A percentile compares a stretch with the other conserved stretches of the same genome.
phyloP scores from a whole-genome alignment of 257 asterid species.

The Knoxia roxburghii region DNA sequence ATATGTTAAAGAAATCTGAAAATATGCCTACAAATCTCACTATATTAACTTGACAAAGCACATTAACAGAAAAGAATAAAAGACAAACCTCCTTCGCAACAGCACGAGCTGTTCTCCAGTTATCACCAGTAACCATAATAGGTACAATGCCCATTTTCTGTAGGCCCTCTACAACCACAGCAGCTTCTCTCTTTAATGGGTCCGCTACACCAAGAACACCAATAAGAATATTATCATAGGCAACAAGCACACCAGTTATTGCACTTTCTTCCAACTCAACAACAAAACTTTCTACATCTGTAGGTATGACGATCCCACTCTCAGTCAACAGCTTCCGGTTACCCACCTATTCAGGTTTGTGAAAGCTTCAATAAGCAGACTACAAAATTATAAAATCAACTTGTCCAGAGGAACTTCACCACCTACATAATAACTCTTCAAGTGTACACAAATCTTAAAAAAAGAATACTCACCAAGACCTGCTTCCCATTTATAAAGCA shows the following conservation, averaged over 20 bases:
- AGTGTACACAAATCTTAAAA: not conserved
- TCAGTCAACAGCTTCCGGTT: constrained; percentile 78
- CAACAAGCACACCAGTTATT: constrained; percentile 82
- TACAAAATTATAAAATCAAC: not conserved
- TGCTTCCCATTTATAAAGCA: constrained; percentile 63
- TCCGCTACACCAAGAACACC: constrained; percentile 96
- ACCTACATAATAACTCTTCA: not conserved
- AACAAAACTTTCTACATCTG: constrained; percentile 60
- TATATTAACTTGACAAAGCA: constrained; percentile 5
- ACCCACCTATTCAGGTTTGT: constrained; percentile 56
- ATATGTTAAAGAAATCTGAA: not conserved
- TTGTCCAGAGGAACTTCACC: not conserved
- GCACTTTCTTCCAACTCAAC: constrained; percentile 93
- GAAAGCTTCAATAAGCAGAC: not conserved
- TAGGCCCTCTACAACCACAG: constrained; percentile 88
- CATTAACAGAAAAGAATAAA: constrained; percentile 5
- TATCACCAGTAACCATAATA: constrained; percentile 99
- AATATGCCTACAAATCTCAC: not conserved
- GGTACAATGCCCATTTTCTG: constrained; percentile 83
- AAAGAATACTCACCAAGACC: constrained; percentile 61
- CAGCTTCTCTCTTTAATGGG: constrained; percentile 96
- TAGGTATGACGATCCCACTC: constrained; percentile 44
- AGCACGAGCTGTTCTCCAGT: constrained; percentile 95
- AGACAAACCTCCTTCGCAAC: constrained; percentile 88
- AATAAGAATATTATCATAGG: constrained; percentile 42